Evolutionary conservation across 805 yeast species (phyloP), one percentile per base, ranked within the genome.

Genomic region (Ogataea degrootiae): DNA sequence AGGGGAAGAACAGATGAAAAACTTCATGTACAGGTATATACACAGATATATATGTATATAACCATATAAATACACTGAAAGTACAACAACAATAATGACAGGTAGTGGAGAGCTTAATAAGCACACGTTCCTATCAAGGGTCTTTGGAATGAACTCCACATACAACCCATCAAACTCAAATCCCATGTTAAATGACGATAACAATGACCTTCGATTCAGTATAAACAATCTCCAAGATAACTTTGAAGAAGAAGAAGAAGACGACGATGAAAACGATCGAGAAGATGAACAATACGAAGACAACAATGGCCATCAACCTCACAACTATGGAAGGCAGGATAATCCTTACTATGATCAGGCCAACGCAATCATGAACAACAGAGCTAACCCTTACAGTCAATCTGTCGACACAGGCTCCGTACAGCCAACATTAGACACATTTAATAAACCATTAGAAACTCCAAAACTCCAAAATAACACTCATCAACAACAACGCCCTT

Each of bases 91-190:
- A 4, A 12, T 19, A 6, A 55, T 55, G 59, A 33, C 57, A 3
- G 49, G 51, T 34, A 44, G 45, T 9, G 50, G 44, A 16, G 63
- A 61, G 42, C 44, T 48, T 19, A 60, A 62, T 48, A 68, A 68
- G 45, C 80, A 80, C 55, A 82, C 86, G 6, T 82, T 82, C 57
- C 69, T 82, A 49, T 80, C 85, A 9, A 69, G 87, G 38, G 84
- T 82, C 21, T 81, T 82, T 63, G 87, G 86, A 4, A 60, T 67
- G 42, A 61, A 63, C 37, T 68, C 72, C 9, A 59, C 63, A 4
- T 57, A 54, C 38, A 56, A 52, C 26, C 45, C 52, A 6, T 45
- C 56, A 1, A 57, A 48, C 37, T 57, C 58, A 14, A 56, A 59
- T 22, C 72, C 72, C 7, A 52, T 68, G 34, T 48, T 59, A 16